Percentiles rank a stretch among this genome's conserved stretches.
phyloP scores from a whole-genome alignment of 2,329 filamentous ascomycete genomes.

The Monosporascus sp. region DNA sequence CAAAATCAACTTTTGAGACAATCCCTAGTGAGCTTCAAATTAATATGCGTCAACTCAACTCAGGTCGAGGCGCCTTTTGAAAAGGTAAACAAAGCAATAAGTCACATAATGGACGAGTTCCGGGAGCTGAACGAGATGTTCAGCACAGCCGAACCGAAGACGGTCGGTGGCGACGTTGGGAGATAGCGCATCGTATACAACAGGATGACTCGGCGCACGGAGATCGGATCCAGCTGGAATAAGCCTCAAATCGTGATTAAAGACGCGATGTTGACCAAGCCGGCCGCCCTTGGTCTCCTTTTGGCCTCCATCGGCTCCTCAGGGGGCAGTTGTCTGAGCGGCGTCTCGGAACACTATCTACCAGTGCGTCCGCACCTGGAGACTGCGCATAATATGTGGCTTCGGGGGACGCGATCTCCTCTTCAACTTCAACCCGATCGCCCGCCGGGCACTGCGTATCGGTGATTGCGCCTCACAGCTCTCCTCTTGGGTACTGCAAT shows the following conservation, averaged over 20 bases:
- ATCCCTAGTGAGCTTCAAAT: too few species aligned
- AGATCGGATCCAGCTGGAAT: conserved; percentile 27
- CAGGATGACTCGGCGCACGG: conserved; percentile 36
- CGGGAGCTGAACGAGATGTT: conserved; percentile 64
- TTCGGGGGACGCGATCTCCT: too few species aligned
- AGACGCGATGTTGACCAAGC: conserved; percentile 25
- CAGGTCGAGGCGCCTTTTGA: too few species aligned
- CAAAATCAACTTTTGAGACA: too few species aligned
- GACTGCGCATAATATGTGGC: conserved; percentile 44
- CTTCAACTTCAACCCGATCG: too few species aligned
- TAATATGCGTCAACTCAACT: too few species aligned
- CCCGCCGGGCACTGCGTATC: too few species aligned
- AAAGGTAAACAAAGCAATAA: too few species aligned
- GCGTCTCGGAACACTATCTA: conserved; percentile 54
- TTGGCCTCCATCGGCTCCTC: neutral
- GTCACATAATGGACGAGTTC: conserved; percentile 50
- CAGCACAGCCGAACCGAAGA: conserved; percentile 60
- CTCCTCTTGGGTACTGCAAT: too few species aligned
- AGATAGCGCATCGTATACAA: conserved; percentile 46
- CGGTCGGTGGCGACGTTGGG: conserved; percentile 57
- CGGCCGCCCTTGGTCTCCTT: conserved; percentile 6
- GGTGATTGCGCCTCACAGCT: too few species aligned
- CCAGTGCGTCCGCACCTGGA: conserved; percentile 60
- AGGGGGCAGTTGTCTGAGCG: conserved; percentile 23
- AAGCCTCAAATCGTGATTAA: conserved; percentile 36